Evolutionary conservation across 108 stramenopile genomes (phyloP), one percentile per base, ranked within the genome.

Genomic region (Discostella stelligeroides): DNA sequence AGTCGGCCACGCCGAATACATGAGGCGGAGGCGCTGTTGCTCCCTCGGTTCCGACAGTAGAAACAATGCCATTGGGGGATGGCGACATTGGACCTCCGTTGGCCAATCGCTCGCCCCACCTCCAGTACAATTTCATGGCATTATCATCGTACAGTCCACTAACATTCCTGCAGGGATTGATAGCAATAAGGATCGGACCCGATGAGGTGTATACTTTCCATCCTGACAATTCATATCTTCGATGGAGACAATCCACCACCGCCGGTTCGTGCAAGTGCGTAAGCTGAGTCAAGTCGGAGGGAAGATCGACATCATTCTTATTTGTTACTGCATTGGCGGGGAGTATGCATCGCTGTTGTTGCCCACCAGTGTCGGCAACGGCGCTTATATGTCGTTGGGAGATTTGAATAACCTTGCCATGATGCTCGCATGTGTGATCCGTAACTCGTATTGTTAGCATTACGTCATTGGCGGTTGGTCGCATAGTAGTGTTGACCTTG

Each of bases 151-250:
- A 84, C 2, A 84, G 50, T 1, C 51, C 70, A 28, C 63, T 21
- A 55, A 75, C 66, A 45, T 18, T 61, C 66, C 78, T 67, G 38
- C 81, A 86, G 3, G 89, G 89, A 66, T 90, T 90, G 17, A 90
- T 56, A n/a, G 83, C 85, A 51, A 90, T 53, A 1, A 89, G 65
- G 18, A 89, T 84, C 14, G 84, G 84, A 10, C 88, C 88, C 18
- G 82, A 78, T 51, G 63, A 63, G 6, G 88, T 89, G 65, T 89
- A 89, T 41, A 83, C 80, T 48, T 70, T 55, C 69, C 91, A 82
- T 23, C 79, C 63, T 13, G 72, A 57, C 27, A 73, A 53, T 15
- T 66, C 21, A 70, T 80, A 80, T 15, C 79, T 55, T 23, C 59
- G 21, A 28, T 42, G 66, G 7, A 80, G 72, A 38, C 73, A 80